A percentile compares a stretch with the other conserved stretches of the same genome.
These are phyloP conservation scores for Symbiodinium natans DNA, from an alignment of 73 alveolate species.

Conservation along the genomic window DNA sequence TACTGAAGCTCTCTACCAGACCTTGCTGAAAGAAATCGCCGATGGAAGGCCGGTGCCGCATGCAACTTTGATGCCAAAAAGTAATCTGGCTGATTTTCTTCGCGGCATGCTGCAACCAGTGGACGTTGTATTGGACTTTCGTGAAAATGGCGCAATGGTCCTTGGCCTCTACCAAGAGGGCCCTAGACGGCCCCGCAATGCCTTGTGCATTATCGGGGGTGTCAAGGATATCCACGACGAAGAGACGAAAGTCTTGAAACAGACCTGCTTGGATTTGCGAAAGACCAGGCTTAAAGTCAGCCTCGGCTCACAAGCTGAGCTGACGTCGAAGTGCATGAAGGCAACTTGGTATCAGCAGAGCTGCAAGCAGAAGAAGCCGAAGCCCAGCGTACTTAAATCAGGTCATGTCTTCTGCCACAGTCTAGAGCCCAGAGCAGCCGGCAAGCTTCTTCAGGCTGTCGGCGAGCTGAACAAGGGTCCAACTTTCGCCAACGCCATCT, in stretches of 20 bases:
- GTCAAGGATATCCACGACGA: slow-evolving; percentile 8
- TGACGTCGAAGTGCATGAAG: slow-evolving; percentile 74
- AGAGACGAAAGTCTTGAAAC: slow-evolving; percentile 7
- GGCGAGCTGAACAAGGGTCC: slow-evolving; percentile 2
- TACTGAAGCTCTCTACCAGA: background rate
- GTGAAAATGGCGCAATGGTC: slow-evolving; percentile 42
- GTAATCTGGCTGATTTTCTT: background rate
- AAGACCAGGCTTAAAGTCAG: slow-evolving; percentile 9
- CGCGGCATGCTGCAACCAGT: background rate
- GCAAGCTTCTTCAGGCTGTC: slow-evolving; percentile 14
- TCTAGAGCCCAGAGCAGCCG: too few relatives aligned
- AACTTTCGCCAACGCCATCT: background rate
- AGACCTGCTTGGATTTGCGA: background rate
- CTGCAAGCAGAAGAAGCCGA: too few relatives aligned
- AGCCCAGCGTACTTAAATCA: too few relatives aligned
- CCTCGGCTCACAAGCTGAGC: slow-evolving; percentile 32
- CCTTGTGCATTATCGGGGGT: slow-evolving; percentile 74
- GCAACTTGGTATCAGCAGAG: too few relatives aligned
- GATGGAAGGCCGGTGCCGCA: background rate
- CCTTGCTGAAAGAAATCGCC: background rate
- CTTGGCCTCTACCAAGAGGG: slow-evolving; percentile 1
- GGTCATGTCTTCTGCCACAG: too few relatives aligned
- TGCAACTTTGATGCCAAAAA: background rate
- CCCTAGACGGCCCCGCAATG: background rate
- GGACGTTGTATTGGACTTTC: slow-evolving; percentile 33